These are phyloP conservation scores for Quercus glauca DNA, from an alignment of 306 rosid species.

Conservation along the genomic window DNA sequence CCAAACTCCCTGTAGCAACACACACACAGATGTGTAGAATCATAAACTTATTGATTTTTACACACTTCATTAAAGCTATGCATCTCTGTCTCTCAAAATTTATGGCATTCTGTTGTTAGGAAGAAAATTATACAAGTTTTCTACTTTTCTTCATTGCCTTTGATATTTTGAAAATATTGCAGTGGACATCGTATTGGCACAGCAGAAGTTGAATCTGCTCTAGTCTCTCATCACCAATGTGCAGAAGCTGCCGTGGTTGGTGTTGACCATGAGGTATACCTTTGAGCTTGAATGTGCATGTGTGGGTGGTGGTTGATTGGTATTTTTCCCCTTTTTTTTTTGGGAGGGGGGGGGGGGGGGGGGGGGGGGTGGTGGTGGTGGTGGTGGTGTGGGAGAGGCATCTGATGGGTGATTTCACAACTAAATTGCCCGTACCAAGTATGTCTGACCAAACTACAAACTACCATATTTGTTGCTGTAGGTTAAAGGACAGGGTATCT, in stretches of 20 bases:
- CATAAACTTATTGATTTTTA: background rate
- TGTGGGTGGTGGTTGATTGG: background rate
- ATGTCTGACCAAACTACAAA: conserved; percentile 23
- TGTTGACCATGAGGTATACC: conserved; percentile 84
- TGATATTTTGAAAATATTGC: conserved; percentile 25
- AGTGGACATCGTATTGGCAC: conserved; percentile 99
- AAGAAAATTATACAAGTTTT: conserved; percentile 2
- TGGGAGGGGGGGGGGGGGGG: background rate
- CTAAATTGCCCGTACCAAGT: conserved; percentile 10
- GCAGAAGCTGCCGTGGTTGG: conserved; percentile 99
- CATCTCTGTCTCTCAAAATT: background rate
- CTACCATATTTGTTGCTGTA: conserved; percentile 27
- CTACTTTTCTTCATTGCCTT: conserved; percentile 4
- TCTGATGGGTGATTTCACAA: conserved; percentile 3
- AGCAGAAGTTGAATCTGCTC: conserved; percentile 98
- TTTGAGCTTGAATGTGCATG: conserved; percentile 8
- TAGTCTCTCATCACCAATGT: conserved; percentile 87
- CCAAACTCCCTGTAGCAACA: too few species aligned
- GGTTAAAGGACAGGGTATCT: conserved; percentile 97
- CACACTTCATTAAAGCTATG: background rate
- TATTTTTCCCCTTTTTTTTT: too few species aligned
- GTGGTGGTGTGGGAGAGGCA: background rate
- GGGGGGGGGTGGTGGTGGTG: too few species aligned
- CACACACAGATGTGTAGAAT: background rate
- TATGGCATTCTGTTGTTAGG: background rate